Conservation (phyloP, 441 rosid genomes). For the Pelargonium australe region DNA sequence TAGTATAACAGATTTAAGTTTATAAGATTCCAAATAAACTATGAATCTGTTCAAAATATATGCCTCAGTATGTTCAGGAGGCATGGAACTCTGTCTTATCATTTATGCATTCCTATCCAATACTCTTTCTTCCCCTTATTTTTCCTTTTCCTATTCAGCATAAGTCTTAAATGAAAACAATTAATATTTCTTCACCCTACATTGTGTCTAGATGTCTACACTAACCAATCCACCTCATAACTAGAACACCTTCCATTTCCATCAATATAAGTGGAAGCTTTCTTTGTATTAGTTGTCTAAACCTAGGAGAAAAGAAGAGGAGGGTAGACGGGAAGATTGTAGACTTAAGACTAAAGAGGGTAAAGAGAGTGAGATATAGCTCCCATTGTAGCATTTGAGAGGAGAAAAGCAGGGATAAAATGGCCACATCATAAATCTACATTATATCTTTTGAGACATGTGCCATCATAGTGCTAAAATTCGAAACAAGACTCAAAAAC, state of each 20-base stretch:
- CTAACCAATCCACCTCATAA: not conserved
- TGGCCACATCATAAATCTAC: not conserved
- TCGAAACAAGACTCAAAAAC: not conserved
- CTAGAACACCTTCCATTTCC: too few species aligned
- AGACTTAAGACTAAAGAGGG: not conserved
- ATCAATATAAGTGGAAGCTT: too few species aligned
- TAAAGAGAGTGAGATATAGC: not conserved
- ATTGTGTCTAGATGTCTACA: conserved; percentile 1
- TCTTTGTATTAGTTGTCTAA: too few species aligned
- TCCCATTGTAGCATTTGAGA: not conserved
- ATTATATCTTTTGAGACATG: not conserved
- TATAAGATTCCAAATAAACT: not conserved
- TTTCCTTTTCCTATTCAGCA: not conserved
- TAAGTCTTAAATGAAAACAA: not conserved
- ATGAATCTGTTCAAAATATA: not conserved
- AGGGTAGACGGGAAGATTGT: not conserved
- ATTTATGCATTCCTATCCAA: not conserved
- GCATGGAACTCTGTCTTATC: not conserved
- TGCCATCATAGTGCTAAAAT: not conserved
- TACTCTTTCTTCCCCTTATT: not conserved
- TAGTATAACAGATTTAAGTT: not conserved
- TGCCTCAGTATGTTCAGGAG: not conserved
- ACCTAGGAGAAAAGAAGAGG: not conserved
- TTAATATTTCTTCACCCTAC: not conserved
- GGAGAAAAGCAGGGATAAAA: not conserved